These are phyloP conservation scores for Leptodermis oblonga DNA, from an alignment of 257 asterid species.

Conservation along the genomic window DNA sequence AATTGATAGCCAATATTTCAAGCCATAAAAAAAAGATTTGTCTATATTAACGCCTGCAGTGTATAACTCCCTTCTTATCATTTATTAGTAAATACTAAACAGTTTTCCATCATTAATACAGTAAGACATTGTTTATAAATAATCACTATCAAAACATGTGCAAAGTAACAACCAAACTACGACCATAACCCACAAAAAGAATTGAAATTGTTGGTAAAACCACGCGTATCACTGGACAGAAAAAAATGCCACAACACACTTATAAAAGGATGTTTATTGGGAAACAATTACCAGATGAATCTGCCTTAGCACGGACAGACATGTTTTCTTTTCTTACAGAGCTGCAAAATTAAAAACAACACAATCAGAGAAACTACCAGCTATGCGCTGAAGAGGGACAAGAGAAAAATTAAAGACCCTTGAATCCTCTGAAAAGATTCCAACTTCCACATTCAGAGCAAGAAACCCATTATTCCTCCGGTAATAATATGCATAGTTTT, in stretches of 20 bases:
- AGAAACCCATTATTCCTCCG: slow-evolving; percentile 1
- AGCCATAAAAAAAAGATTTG: background rate
- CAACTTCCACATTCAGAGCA: background rate
- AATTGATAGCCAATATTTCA: background rate
- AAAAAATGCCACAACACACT: background rate
- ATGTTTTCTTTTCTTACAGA: background rate
- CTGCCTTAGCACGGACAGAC: slow-evolving; percentile 12
- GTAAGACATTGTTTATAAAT: background rate
- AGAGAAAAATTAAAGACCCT: slow-evolving; percentile 1
- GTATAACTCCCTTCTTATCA: background rate
- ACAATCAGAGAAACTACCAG: background rate
- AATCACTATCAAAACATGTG: background rate
- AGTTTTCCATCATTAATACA: background rate
- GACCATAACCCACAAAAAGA: background rate
- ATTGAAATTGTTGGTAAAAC: too few relatives aligned
- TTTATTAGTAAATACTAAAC: background rate
- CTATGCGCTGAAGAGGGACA: background rate
- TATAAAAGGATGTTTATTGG: background rate
- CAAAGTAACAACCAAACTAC: background rate
- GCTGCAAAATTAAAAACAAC: slow-evolving; percentile 3
- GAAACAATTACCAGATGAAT: slow-evolving; percentile 5
- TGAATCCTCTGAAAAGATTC: background rate
- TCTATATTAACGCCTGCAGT: background rate
- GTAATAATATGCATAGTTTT: slow-evolving; percentile 1
- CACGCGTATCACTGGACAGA: background rate